Conservation (phyloP, 495 filamentous ascomycete species). For the Xylaria palmicola region DNA sequence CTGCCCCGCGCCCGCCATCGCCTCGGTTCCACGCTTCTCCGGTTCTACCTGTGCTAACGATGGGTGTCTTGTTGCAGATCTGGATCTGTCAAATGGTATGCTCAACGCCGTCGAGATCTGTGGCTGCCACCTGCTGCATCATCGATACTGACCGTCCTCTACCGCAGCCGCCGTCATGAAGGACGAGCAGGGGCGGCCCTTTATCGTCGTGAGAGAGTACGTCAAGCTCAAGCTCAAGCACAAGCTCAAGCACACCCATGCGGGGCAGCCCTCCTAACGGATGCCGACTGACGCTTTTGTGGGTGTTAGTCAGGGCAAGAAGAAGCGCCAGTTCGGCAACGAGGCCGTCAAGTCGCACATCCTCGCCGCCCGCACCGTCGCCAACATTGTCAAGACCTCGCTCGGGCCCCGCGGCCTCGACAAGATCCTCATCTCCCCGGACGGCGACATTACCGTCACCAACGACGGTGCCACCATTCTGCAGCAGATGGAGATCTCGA, state of each 20-base stretch:
- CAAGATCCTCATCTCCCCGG: constrained; percentile 98
- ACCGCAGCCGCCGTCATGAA: constrained; percentile 53
- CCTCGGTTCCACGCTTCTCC: constrained; percentile 4
- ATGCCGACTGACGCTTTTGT: not conserved
- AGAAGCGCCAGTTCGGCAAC: constrained; percentile 93
- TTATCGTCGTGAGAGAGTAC: constrained; percentile 98
- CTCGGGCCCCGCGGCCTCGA: constrained; percentile 94
- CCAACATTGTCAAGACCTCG: constrained; percentile 96
- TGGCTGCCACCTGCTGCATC: not conserved
- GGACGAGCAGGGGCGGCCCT: constrained; percentile 95
- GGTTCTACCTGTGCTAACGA: constrained; percentile 30
- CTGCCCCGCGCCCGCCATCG: constrained; percentile 22
- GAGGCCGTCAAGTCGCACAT: constrained; percentile 98
- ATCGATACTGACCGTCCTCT: constrained; percentile 21
- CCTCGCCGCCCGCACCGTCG: constrained; percentile 90
- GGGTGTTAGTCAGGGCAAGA: constrained; percentile 81
- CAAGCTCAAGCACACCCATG: not conserved
- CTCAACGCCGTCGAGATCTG: not conserved
- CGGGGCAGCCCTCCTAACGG: not conserved
- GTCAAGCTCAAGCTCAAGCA: too few species aligned
- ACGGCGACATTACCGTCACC: constrained; percentile 98
- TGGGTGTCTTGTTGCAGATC: constrained; percentile 33
- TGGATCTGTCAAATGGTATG: constrained; percentile 54
- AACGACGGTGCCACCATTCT: constrained; percentile 99
- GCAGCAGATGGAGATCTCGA: constrained; percentile 97